These are phyloP conservation scores for Nannizzia gypsea DNA, from an alignment of 2,329 filamentous ascomycete genomes.

Conservation along the genomic window DNA sequence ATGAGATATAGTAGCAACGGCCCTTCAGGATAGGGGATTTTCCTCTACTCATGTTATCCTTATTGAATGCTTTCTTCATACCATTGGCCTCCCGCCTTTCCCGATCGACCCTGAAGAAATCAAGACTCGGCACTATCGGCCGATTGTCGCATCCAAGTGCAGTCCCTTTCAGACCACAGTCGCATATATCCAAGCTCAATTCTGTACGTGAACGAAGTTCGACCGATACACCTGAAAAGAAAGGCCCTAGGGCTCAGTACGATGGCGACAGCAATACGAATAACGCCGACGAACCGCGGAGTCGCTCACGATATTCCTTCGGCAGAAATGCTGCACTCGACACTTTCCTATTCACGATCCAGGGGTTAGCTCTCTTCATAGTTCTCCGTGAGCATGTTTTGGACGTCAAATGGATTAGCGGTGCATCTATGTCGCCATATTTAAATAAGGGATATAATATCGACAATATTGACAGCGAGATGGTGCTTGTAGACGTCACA, in stretches of 20 bases:
- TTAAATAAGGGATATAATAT: constrained; percentile 54
- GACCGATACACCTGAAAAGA: neutral
- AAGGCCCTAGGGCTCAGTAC: neutral
- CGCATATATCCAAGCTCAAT: neutral
- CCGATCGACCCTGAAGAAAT: neutral
- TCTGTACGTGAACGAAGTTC: neutral
- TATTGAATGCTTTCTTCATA: neutral
- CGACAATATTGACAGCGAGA: constrained; percentile 28
- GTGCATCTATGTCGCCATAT: constrained; percentile 63
- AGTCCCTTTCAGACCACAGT: neutral
- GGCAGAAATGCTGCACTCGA: neutral
- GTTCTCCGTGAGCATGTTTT: constrained; percentile 31
- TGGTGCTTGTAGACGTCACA: constrained; percentile 34
- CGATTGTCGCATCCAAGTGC: neutral
- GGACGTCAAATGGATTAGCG: constrained; percentile 33
- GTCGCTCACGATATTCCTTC: neutral
- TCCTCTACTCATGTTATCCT: neutral
- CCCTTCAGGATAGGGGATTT: neutral
- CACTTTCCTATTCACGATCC: neutral
- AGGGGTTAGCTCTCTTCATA: neutral
- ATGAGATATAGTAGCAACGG: neutral
- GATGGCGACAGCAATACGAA: neutral
- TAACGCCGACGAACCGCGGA: neutral
- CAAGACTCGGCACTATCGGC: neutral
- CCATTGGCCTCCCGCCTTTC: neutral